A percentile compares a stretch with the other conserved stretches of the same genome.
These are phyloP conservation scores for Penicillium brevicompactum DNA, from an alignment of 2,329 filamentous ascomycete genomes.

Conservation along the genomic window DNA sequence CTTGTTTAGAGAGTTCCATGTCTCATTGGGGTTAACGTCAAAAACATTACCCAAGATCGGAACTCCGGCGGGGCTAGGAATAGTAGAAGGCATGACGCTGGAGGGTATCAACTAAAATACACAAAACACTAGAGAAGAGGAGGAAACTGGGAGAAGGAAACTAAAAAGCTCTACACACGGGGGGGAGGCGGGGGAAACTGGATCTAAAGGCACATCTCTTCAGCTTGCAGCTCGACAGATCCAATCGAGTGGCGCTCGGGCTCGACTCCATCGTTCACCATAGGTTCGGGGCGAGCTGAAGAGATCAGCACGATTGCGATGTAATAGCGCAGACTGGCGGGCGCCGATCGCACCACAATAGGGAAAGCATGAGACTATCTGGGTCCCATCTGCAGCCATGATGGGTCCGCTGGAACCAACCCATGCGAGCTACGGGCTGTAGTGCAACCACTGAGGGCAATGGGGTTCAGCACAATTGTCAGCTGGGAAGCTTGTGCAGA, in stretches of 20 bases:
- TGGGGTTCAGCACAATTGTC: slow-evolving; percentile 24
- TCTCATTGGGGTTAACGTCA: slow-evolving; percentile 53
- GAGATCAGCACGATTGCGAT: slow-evolving; percentile 27
- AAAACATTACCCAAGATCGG: slow-evolving; percentile 57
- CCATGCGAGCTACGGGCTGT: slow-evolving; percentile 20
- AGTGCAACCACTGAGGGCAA: slow-evolving; percentile 24
- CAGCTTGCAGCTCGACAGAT: slow-evolving; percentile 23
- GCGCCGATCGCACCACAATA: slow-evolving; percentile 18
- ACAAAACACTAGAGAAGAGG: slow-evolving; percentile 3
- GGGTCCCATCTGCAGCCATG: slow-evolving; percentile 19
- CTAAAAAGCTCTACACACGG: not conserved
- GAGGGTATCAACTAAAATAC: slow-evolving; percentile 11
- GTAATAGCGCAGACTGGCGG: slow-evolving; percentile 28
- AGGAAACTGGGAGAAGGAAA: slow-evolving; percentile 1
- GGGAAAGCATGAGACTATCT: slow-evolving; percentile 15
- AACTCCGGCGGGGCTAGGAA: slow-evolving; percentile 54
- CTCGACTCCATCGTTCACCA: slow-evolving; percentile 25
- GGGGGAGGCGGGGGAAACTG: slow-evolving; percentile 13
- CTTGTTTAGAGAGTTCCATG: slow-evolving; percentile 53
- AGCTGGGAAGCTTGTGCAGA: slow-evolving; percentile 16
- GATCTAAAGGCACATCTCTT: slow-evolving; percentile 9
- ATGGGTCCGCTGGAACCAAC: slow-evolving; percentile 7
- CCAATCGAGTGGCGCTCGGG: slow-evolving; percentile 10
- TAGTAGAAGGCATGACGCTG: slow-evolving; percentile 47
- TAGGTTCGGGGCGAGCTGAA: slow-evolving; percentile 19